Evolutionary conservation across 768 basidiomycete species (phyloP).

Genomic region (Brasilioporus rufonigricans): DNA sequence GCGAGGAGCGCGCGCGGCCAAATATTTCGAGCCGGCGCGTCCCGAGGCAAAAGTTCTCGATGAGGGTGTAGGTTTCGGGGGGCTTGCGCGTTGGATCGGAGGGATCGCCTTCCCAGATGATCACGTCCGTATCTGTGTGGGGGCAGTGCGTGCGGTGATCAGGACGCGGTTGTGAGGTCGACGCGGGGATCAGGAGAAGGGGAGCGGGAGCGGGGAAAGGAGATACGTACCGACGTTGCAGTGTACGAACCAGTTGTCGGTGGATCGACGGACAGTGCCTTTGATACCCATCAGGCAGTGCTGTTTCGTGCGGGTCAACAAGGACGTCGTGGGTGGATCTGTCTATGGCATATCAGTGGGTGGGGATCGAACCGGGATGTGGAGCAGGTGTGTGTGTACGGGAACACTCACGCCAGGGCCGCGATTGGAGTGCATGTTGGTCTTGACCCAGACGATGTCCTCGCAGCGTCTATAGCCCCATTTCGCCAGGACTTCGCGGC

Average conservation of each 20-base stretch:
- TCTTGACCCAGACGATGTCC: conserved; percentile 98
- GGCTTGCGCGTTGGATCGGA: conserved; percentile 84
- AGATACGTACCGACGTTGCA: conserved; percentile 84
- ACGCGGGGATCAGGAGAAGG: not conserved
- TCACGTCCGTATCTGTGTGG: conserved; percentile 85
- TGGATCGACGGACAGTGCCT: conserved; percentile 92
- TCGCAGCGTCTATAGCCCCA: conserved; percentile 97
- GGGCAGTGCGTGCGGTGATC: not conserved
- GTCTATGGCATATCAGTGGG: no score
- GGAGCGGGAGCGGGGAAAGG: no score
- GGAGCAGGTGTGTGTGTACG: not conserved
- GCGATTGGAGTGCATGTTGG: conserved; percentile 68
- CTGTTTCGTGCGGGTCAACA: conserved; percentile 89
- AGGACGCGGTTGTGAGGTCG: not conserved
- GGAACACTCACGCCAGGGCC: conserved; percentile 67
- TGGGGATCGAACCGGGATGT: no score
- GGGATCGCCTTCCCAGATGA: conserved; percentile 93
- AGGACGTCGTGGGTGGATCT: conserved; percentile 80
- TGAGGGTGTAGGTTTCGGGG: conserved; percentile 92
- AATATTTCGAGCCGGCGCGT: conserved; percentile 89
- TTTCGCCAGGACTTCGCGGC: conserved; percentile 83
- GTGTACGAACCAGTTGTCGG: conserved; percentile 96
- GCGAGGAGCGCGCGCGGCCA: conserved; percentile 63
- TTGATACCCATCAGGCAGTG: conserved; percentile 97
- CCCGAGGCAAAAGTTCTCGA: conserved; percentile 98